These are phyloP conservation scores for Phytopythium mirpurense DNA, from an alignment of 352 stramenopile genomes.

Conservation along the genomic window DNA sequence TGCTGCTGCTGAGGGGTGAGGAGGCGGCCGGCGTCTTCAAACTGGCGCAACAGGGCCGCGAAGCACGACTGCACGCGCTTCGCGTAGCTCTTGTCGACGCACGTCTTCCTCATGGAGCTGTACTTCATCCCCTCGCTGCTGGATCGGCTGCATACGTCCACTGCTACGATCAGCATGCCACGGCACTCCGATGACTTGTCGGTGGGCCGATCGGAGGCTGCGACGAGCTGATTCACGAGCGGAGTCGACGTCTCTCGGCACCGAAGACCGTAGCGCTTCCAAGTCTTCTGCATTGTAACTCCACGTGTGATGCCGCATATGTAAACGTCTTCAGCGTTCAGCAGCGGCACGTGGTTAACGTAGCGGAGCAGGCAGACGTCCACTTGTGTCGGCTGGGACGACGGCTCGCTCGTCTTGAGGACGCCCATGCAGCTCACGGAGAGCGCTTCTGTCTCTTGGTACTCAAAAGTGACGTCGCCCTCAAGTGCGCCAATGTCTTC, in stretches of 20 bases:
- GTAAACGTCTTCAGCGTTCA: constrained; percentile 55
- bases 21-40: constrained; percentile 35
- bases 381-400: constrained; percentile 20
- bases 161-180: constrained; percentile 36
- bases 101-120: constrained; percentile 44
- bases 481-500: constrained; percentile 28
- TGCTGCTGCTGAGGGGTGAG: constrained; percentile 44
- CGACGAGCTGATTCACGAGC: constrained; percentile 51
- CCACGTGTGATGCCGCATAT: constrained; percentile 48
- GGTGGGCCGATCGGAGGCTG: constrained; percentile 17
- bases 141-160: constrained; percentile 38
- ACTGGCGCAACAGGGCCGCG: constrained; percentile 36
- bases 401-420: constrained; percentile 19
- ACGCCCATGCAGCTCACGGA: constrained; percentile 48
- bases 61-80: constrained; percentile 31
- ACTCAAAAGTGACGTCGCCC: constrained; percentile 41
- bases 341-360: constrained; percentile 64
- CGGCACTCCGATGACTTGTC: constrained; percentile 5
- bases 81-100: constrained; percentile 42
- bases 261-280: constrained; percentile 55
- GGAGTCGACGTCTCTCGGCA: constrained; percentile 24
- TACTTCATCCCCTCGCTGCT: constrained; percentile 32
- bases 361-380: constrained; percentile 67
- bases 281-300: constrained; percentile 27
- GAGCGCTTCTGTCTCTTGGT: constrained; percentile 20